Conservation (phyloP, 148 eudicot species). For the Limonium bicolor region DNA sequence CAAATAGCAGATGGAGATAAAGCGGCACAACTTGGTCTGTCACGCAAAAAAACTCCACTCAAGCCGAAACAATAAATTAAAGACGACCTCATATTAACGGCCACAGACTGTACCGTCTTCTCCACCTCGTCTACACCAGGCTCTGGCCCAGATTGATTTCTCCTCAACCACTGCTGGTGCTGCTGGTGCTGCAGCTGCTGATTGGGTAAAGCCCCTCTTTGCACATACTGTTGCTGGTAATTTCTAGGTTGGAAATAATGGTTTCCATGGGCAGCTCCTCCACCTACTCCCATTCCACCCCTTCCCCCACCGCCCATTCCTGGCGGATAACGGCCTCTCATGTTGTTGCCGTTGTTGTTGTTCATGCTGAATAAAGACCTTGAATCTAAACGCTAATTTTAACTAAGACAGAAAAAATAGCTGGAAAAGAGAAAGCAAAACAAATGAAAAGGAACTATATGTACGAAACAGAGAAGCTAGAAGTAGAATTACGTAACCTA, state of each 20-base stretch:
- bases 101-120: slow-evolving; percentile 69
- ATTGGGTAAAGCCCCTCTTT: slow-evolving; percentile 1
- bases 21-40: background rate
- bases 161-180: slow-evolving; percentile 51
- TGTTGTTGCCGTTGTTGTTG: background rate
- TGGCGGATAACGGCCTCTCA: slow-evolving; percentile 8
- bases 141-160: slow-evolving; percentile 31
- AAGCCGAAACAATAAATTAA: background rate
- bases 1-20: background rate
- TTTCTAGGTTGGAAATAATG: slow-evolving; percentile 5
- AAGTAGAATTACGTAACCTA: too few relatives aligned
- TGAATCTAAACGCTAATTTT: slow-evolving; percentile 3
- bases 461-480: too few relatives aligned
- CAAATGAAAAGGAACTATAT: background rate
- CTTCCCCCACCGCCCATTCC: slow-evolving; percentile 4
- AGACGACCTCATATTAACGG: slow-evolving; percentile 37
- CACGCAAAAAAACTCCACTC: background rate
- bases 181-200: slow-evolving; percentile 1
- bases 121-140: slow-evolving; percentile 42
- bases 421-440: background rate
- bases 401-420: too few relatives aligned
- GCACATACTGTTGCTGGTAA: slow-evolving; percentile 5
- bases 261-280: slow-evolving; percentile 1
- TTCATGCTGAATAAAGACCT: slow-evolving; percentile 3
- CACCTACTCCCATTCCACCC: background rate